Base-by-base conservation (phyloP, 2,329 filamentous ascomycete genomes). In the Pestalotiopsis sp. region DNA sequence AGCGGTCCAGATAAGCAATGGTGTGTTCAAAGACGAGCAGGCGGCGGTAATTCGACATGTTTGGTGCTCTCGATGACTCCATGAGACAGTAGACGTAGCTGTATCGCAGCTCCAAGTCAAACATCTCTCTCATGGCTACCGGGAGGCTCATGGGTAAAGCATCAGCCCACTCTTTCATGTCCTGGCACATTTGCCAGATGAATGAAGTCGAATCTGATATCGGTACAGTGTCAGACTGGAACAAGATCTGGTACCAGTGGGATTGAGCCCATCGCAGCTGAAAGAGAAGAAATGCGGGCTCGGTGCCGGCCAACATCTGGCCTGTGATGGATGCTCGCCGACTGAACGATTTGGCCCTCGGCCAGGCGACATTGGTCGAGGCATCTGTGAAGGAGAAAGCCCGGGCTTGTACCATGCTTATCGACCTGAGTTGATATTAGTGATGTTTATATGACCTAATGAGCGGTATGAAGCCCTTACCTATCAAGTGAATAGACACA, bases 371-470 rank as follows among this genome's bases (percentile, higher is more conserved):
- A 72, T 93, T 91, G 31, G 93, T 88, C 5, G 95, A 92, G 67
- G 95, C 93, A 76, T 98, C 95, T 0, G 94, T 95, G 76, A 98
- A 98, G 0, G 95, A 97, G 78, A 98, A 98, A 0, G 94, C 91
- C 41, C 94, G 87, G 12, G 93, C 93, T 72, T 97, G 90, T 4
- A 95, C 93, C 84, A 97, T 92, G 73, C 94, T 97, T 60, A 97
- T 95, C 12, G 93, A 74, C 20, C 72, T 71, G 64, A 31, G 31
- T 71, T 13, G 71, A 68, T 39, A 67, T 55, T 23, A 45, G 39
- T 17, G 4, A 67, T 14, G 9, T 7, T 7, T 20, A 0, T 36
- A 23, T 5, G 3, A 3, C 25, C 31, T 9, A 41, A 23, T 14
- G 23, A 20, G 25, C 17, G 31, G 31, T 6, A n/a, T 11, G 4